Percentiles rank a stretch among this genome's conserved stretches.
phyloP scores from a whole-genome alignment of 169 alveolate species.

The Plasmodium falciparum region DNA sequence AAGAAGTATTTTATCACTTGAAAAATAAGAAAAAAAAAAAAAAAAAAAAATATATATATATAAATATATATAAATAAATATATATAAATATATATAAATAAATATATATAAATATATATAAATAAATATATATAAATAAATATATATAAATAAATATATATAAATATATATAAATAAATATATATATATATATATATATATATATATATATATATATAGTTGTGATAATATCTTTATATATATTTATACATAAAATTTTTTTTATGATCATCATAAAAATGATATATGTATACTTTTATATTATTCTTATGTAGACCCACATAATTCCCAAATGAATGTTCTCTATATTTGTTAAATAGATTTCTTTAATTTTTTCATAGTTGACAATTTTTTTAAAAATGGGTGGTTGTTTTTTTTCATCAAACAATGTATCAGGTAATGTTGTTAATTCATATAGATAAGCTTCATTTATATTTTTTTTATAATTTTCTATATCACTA shows the following conservation, averaged over 20 bases:
- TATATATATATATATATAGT: neutral
- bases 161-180: neutral
- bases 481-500: slow-evolving; percentile 16
- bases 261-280: too few relatives aligned
- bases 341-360: slow-evolving; percentile 14
- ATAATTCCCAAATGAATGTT: slow-evolving; percentile 13
- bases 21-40: neutral
- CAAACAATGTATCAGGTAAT: slow-evolving; percentile 25
- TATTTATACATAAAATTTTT: too few relatives aligned
- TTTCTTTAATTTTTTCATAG: slow-evolving; percentile 21
- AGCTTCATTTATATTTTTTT: slow-evolving; percentile 41
- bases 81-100: neutral
- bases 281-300: neutral
- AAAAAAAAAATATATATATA: neutral
- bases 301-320: slow-evolving; percentile 15
- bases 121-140: neutral
- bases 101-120: neutral
- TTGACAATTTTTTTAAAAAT: slow-evolving; percentile 25
- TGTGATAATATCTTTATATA: too few relatives aligned
- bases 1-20: slow-evolving; percentile 37
- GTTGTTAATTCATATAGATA: slow-evolving; percentile 19
- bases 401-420: slow-evolving; percentile 34
- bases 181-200: neutral
- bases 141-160: neutral
- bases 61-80: neutral